Evolutionary conservation across 129 eudicot genomes (phyloP).

Genomic region (Artemisia tridentata): DNA sequence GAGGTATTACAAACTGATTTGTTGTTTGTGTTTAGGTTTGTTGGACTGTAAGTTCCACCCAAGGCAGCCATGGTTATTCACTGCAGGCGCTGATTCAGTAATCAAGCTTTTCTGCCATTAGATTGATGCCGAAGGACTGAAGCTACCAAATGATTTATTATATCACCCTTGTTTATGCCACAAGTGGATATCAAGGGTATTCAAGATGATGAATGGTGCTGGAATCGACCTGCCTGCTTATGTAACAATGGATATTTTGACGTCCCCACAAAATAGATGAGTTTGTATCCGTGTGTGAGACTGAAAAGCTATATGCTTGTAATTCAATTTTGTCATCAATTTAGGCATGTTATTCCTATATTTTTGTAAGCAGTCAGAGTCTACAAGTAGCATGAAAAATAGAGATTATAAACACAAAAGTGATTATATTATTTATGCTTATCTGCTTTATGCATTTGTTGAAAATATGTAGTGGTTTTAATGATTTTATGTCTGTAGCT

Average conservation of each 20-base stretch:
- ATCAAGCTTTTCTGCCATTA: conserved; percentile 76
- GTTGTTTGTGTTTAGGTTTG: conserved; percentile 50
- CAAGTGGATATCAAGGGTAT: not conserved
- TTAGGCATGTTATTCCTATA: not conserved
- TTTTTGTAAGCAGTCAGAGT: too few species aligned
- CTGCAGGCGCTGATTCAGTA: conserved; percentile 85
- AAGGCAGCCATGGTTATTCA: conserved; percentile 86
- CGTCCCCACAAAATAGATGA: conserved; percentile 9
- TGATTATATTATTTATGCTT: too few species aligned
- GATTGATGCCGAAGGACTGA: conserved; percentile 6
- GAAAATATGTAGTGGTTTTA: too few species aligned
- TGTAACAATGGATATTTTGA: conserved; percentile 8
- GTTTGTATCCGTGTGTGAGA: conserved; percentile 10
- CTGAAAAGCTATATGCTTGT: not conserved
- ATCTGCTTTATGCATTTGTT: too few species aligned
- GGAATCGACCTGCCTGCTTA: not conserved
- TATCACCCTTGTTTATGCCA: not conserved
- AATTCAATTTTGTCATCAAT: conserved; percentile 24
- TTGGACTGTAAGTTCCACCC: conserved; percentile 91
- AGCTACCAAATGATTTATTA: not conserved
- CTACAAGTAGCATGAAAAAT: too few species aligned
- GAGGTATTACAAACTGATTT: not conserved
- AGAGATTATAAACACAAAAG: too few species aligned
- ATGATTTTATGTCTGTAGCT: too few species aligned
- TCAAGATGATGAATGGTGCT: not conserved